phyloP scores from a whole-genome alignment of 495 filamentous ascomycete genomes.

The Clohesyomyces aquaticus region DNA sequence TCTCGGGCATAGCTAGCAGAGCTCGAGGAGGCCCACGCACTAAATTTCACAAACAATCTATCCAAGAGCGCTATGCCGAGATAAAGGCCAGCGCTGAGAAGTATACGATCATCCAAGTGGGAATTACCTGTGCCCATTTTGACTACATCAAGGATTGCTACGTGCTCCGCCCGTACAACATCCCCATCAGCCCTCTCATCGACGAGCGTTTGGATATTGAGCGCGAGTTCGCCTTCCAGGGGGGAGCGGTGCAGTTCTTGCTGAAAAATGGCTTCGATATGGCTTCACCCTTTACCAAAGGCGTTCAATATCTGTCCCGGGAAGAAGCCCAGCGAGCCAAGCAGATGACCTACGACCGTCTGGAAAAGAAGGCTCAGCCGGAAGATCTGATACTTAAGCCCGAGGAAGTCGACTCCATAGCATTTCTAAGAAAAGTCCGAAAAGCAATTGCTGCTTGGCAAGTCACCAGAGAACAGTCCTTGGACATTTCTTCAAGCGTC shows the following conservation, averaged over 20 bases:
- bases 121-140: constrained; percentile 68
- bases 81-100: constrained; percentile 66
- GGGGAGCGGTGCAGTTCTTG: constrained; percentile 66
- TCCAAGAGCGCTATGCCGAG: constrained; percentile 70
- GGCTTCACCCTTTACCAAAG: constrained; percentile 57
- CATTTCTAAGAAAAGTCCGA: constrained; percentile 58
- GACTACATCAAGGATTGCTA: constrained; percentile 60
- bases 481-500: constrained; percentile 28
- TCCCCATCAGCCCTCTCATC: constrained; percentile 62
- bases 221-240: constrained; percentile 58
- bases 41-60: constrained; percentile 35
- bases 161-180: constrained; percentile 68
- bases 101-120: constrained; percentile 76
- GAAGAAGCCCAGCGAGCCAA: constrained; percentile 60
- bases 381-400: constrained; percentile 58
- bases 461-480: constrained; percentile 5
- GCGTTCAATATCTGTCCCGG: constrained; percentile 71
- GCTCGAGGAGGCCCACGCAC: constrained; percentile 22
- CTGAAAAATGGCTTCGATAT: constrained; percentile 65
- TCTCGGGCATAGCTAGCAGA: constrained; percentile 65
- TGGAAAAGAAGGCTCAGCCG: constrained; percentile 47
- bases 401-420: constrained; percentile 57
- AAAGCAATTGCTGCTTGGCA: constrained; percentile 58
- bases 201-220: constrained; percentile 56
- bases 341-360: constrained; percentile 44